These are phyloP conservation scores for Xylaria sp. DNA, from an alignment of 2,329 filamentous ascomycete species.

Conservation along the genomic window DNA sequence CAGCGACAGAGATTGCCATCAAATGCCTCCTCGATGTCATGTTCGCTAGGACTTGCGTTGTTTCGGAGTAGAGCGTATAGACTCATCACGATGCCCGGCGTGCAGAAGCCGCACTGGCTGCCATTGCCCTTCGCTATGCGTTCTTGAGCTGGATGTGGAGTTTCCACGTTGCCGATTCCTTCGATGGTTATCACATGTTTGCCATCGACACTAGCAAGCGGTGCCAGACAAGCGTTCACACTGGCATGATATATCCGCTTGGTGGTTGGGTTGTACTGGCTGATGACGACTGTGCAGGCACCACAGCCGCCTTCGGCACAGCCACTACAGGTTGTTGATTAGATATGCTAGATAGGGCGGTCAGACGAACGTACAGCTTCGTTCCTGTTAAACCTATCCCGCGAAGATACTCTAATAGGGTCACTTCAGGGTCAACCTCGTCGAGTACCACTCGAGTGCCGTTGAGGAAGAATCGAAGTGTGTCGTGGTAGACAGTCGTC, in stretches of 20 bases:
- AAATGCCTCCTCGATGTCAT: slow-evolving; percentile 94
- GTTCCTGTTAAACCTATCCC: slow-evolving; percentile 95
- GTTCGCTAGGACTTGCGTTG: slow-evolving; percentile 77
- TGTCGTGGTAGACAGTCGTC: slow-evolving; percentile 84
- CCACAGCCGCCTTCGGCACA: slow-evolving; percentile 97
- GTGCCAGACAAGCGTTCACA: slow-evolving; percentile 94
- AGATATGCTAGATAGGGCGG: slow-evolving; percentile 6
- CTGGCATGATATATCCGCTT: slow-evolving; percentile 95
- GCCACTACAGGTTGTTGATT: slow-evolving; percentile 60
- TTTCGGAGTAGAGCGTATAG: slow-evolving; percentile 93
- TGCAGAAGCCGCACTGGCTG: slow-evolving; percentile 94
- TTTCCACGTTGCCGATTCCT: slow-evolving; percentile 88
- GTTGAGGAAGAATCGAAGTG: slow-evolving; percentile 91
- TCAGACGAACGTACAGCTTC: slow-evolving; percentile 70
- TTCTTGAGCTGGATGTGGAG: slow-evolving; percentile 89
- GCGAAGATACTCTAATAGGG: slow-evolving; percentile 89
- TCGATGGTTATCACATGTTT: slow-evolving; percentile 99
- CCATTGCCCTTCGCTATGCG: slow-evolving; percentile 91
- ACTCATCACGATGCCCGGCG: slow-evolving; percentile 97
- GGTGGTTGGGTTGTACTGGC: slow-evolving; percentile 92
- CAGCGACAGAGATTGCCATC: slow-evolving; percentile 96
- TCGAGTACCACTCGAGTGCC: slow-evolving; percentile 89
- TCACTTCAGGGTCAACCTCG: slow-evolving; percentile 88
- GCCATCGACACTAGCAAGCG: slow-evolving; percentile 90
- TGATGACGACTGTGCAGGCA: slow-evolving; percentile 94